These are phyloP conservation scores for Neurospora crassa DNA, from an alignment of 2,329 filamentous ascomycete species.

Conservation along the genomic window DNA sequence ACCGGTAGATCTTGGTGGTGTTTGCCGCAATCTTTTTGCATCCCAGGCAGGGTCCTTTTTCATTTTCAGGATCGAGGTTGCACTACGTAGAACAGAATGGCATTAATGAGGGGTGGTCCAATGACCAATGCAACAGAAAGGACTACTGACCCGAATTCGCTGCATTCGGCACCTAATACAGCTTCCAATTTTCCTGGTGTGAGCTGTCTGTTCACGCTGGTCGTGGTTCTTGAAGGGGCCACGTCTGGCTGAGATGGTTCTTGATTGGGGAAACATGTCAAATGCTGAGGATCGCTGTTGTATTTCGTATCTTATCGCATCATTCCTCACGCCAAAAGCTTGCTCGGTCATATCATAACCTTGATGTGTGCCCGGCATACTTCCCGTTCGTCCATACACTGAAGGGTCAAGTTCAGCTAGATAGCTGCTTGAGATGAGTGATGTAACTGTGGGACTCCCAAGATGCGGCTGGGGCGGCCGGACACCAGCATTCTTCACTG, in stretches of 20 bases:
- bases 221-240: slow-evolving; percentile 46
- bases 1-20: slow-evolving; percentile 35
- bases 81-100: slow-evolving; percentile 30
- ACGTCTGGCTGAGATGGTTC: slow-evolving; percentile 30
- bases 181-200: slow-evolving; percentile 47
- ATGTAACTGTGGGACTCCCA: slow-evolving; percentile 2
- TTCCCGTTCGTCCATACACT: slow-evolving; percentile 5
- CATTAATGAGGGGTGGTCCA: neutral
- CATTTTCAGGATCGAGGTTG: slow-evolving; percentile 37
- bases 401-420: slow-evolving; percentile 2
- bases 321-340: slow-evolving; percentile 9
- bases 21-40: slow-evolving; percentile 42
- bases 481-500: slow-evolving; percentile 2
- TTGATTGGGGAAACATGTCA: slow-evolving; percentile 26
- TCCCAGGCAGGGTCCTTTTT: slow-evolving; percentile 39
- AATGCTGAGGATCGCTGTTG: slow-evolving; percentile 12
- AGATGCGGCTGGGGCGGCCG: slow-evolving; percentile 5
- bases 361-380: slow-evolving; percentile 3
- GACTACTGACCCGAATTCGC: slow-evolving; percentile 44
- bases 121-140: neutral
- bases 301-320: slow-evolving; percentile 7
- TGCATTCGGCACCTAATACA: slow-evolving; percentile 55
- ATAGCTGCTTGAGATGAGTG: slow-evolving; percentile 7
- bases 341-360: slow-evolving; percentile 11
- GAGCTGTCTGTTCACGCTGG: slow-evolving; percentile 43